Evolutionary conservation across 2,329 filamentous ascomycete species (phyloP).

Genomic region (Paracoccidioides lutzii): DNA sequence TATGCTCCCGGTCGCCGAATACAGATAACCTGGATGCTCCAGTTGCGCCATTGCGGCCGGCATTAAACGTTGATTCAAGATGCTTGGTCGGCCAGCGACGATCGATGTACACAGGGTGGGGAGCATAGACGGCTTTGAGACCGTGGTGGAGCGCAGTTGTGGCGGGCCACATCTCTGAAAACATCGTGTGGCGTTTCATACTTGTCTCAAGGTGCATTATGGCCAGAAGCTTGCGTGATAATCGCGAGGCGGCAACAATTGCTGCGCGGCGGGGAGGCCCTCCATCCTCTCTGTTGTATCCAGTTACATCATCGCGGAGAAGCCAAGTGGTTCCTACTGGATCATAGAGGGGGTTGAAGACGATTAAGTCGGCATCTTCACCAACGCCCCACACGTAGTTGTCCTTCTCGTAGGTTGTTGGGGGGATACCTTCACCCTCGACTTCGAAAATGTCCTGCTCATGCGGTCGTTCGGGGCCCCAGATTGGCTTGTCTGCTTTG

Average conservation of each 20-base stretch:
- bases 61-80: conserved; percentile 68
- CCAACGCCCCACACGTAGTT: conserved; percentile 75
- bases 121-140: conserved; percentile 80
- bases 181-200: conserved; percentile 75
- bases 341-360: conserved; percentile 84
- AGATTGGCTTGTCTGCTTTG: conserved; percentile 52
- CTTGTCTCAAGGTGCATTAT: conserved; percentile 88
- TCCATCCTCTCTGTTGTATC: conserved; percentile 55
- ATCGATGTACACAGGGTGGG: conserved; percentile 80
- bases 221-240: conserved; percentile 64
- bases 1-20: conserved; percentile 77
- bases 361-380: conserved; percentile 84
- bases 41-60: conserved; percentile 57
- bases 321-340: conserved; percentile 78
- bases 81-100: conserved; percentile 72
- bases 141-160: conserved; percentile 82
- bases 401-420: conserved; percentile 62
- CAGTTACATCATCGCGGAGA: conserved; percentile 69
- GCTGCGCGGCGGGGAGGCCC: conserved; percentile 62
- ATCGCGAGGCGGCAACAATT: conserved; percentile 77
- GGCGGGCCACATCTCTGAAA: conserved; percentile 92
- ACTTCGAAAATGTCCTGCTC: conserved; percentile 58
- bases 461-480: conserved; percentile 66
- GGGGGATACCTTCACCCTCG: conserved; percentile 61
- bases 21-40: conserved; percentile 62